These are phyloP conservation scores for Xylariaceae sp. DNA, from an alignment of 2,329 filamentous ascomycete species.

Conservation along the genomic window DNA sequence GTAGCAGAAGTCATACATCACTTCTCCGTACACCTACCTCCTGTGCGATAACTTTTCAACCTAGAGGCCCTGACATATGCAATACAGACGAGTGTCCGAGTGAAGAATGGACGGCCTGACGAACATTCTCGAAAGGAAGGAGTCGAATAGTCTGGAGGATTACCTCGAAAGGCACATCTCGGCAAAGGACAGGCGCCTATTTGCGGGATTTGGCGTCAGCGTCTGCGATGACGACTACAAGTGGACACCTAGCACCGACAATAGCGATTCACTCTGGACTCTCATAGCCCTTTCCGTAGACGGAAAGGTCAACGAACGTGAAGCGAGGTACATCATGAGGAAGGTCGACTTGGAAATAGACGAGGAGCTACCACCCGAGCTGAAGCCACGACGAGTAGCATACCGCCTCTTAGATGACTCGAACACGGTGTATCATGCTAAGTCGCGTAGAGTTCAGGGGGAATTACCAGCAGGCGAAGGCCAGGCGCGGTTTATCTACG, in stretches of 20 bases:
- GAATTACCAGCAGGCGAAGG: background rate
- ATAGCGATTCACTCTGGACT: background rate
- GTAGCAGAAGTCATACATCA: too few relatives aligned
- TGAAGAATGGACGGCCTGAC: too few relatives aligned
- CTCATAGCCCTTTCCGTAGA: background rate
- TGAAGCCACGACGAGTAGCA: background rate
- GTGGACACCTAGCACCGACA: background rate
- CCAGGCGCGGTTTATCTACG: background rate
- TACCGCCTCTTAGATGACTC: background rate
- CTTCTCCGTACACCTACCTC: too few relatives aligned
- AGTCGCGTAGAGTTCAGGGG: background rate
- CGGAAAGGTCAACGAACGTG: background rate
- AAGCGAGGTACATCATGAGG: background rate
- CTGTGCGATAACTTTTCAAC: too few relatives aligned
- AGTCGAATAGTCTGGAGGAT: slow-evolving; percentile 10
- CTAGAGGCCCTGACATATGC: too few relatives aligned
- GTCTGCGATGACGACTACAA: background rate
- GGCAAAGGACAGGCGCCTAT: background rate
- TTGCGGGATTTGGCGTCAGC: slow-evolving; percentile 14
- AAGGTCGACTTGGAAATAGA: background rate
- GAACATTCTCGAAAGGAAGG: background rate
- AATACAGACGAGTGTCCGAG: too few relatives aligned
- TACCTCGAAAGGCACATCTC: slow-evolving; percentile 21
- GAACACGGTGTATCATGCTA: background rate
- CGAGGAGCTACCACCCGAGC: background rate